Percentiles rank a stretch among this genome's conserved stretches.
Conservation (phyloP, 2,329 filamentous ascomycete genomes). For the Penicillium sp. region DNA sequence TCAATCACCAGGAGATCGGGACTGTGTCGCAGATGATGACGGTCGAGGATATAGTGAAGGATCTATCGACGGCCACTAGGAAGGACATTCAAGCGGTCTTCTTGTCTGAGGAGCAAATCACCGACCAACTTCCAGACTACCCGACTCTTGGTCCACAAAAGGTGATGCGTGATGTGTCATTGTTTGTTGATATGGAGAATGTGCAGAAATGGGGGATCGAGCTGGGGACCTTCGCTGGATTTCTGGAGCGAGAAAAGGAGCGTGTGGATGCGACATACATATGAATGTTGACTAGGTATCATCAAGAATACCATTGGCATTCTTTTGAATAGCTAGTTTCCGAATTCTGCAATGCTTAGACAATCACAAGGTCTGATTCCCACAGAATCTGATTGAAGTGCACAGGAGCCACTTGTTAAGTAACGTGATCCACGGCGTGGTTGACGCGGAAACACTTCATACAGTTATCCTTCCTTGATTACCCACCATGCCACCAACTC, state of each 20-base stretch:
- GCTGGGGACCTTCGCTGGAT: slow-evolving; percentile 47
- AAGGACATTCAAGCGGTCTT: slow-evolving; percentile 39
- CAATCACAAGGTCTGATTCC: no score
- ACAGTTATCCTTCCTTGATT: no score
- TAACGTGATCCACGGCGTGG: no score
- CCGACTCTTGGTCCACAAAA: slow-evolving; percentile 43
- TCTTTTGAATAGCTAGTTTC: not conserved
- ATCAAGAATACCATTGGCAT: not conserved
- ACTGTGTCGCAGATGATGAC: slow-evolving; percentile 45
- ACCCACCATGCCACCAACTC: no score
- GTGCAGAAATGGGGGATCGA: slow-evolving; percentile 41
- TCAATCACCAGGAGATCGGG: slow-evolving; percentile 41
- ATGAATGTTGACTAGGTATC: not conserved
- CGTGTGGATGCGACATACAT: slow-evolving; percentile 18
- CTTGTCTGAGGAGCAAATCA: slow-evolving; percentile 46
- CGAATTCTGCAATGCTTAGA: no score
- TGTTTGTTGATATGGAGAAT: slow-evolving; percentile 36
- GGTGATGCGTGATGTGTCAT: slow-evolving; percentile 35
- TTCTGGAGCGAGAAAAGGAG: slow-evolving; percentile 43
- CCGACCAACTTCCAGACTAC: slow-evolving; percentile 33
- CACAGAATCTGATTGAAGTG: no score
- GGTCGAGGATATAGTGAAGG: slow-evolving; percentile 36
- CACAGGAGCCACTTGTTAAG: no score
- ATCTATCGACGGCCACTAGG: slow-evolving; percentile 36
- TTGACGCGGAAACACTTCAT: no score